phyloP scores from a whole-genome alignment of 2,329 filamentous ascomycete genomes.

The Botrytis byssoidea region DNA sequence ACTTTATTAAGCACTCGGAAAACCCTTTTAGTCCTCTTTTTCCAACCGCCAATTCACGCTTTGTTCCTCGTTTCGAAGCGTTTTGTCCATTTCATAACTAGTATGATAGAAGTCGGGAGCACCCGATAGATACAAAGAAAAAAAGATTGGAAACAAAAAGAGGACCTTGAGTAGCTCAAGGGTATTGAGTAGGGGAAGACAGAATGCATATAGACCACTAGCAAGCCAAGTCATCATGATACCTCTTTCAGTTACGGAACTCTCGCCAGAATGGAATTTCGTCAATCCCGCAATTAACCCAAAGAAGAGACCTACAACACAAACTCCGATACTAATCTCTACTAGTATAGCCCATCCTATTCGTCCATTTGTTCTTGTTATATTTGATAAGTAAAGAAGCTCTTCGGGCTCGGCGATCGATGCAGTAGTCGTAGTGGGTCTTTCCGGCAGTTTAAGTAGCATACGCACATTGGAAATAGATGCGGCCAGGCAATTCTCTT shows the following conservation, averaged over 20 bases:
- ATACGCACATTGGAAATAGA: slow-evolving; percentile 1
- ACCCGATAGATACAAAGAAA: not conserved
- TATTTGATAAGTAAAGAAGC: not conserved
- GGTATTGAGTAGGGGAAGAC: not conserved
- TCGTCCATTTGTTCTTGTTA: not conserved
- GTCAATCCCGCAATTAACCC: not conserved
- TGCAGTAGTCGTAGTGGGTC: not conserved
- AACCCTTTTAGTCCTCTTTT: no score
- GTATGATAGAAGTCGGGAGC: not conserved
- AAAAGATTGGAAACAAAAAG: not conserved
- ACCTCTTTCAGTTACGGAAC: slow-evolving; percentile 1
- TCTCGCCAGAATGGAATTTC: not conserved
- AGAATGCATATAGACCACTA: not conserved
- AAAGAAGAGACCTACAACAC: not conserved
- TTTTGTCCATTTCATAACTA: no score
- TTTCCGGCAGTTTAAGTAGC: not conserved
- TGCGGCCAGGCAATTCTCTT: not conserved
- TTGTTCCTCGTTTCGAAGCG: no score
- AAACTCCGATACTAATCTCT: not conserved
- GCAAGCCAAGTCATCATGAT: slow-evolving; percentile 5
- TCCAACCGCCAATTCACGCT: no score
- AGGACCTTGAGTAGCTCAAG: not conserved
- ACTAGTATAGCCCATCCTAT: not conserved
- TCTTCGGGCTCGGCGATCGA: not conserved
- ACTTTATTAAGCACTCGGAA: no score